Evolutionary conservation across 1,139 yeast species (phyloP), one percentile per base, ranked within the genome.

Genomic region (Saccharomycopsis phalli): DNA sequence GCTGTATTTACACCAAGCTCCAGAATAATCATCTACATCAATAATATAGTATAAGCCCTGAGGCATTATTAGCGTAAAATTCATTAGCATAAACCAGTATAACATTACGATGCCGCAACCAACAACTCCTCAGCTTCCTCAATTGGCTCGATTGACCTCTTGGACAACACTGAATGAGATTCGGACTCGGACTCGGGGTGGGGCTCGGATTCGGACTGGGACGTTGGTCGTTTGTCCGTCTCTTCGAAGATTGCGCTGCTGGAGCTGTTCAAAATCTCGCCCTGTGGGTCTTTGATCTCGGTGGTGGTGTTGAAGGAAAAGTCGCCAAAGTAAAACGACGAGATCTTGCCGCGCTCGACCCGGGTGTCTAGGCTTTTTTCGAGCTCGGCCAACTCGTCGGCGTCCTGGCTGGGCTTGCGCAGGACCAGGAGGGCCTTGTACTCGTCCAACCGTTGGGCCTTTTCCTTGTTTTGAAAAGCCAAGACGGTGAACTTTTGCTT

Each of bases 401-500:
- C 14, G 8, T 31, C 34, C n/a, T 31, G 13, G 19, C 23, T 31
- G 4, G 20, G 13, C 11, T 7, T 6, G 4, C 14, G 5, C 13
- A 11, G 13, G n/a, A 10, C n/a, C 13, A 26, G 14, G 5, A 4
- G 7, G n/a, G 29, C 4, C 29, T 26, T 26, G 14, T 26, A 26
- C 11, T 8, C 4, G 17, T 30, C 33, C 11, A 30, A 4, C 13
- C 20, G 11, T 8, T 21, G 20, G 17, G 33, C n/a, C 33, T 30
- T 30, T 18, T 42, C 46, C 8, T 31, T 34, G 20, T 39, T 29
- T 19, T 42, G 46, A 21, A 33, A 42, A 16, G 43, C 39, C 19
- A 42, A 17, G 21, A 42, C 46, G 7, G 46, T 42, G 36, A 40
- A 42, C 23, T 41, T 39, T 3, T 39, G 46, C 18, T 42, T 42